phyloP scores from a whole-genome alignment of 176 grass and related monocot species.

The Eleusine coracana region DNA sequence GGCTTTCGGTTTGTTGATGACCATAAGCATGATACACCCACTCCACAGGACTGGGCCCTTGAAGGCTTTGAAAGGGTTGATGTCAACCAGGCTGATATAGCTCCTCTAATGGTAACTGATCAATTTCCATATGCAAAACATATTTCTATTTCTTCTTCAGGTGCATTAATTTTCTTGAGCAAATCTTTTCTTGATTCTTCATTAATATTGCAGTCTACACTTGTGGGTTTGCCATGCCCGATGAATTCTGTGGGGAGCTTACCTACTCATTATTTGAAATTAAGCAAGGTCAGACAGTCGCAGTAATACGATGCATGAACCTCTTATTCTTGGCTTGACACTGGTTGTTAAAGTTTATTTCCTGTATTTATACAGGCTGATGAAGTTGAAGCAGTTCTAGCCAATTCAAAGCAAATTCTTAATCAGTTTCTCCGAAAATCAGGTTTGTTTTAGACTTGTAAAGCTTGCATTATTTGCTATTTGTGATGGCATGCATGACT shows the following conservation, averaged over 20 bases:
- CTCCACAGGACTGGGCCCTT: constrained; percentile 82
- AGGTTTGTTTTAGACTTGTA: constrained; percentile 55
- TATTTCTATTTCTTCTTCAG: constrained; percentile 37
- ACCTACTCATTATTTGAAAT: constrained; percentile 79
- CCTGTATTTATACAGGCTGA: constrained; percentile 66
- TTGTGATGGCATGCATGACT: neutral
- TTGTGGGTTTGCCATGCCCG: constrained; percentile 90
- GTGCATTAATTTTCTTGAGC: constrained; percentile 34
- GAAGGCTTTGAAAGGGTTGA: constrained; percentile 88
- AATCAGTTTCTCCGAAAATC: constrained; percentile 93
- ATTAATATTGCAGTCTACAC: constrained; percentile 72
- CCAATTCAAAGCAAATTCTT: constrained; percentile 97
- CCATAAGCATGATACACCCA: constrained; percentile 82
- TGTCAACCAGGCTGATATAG: constrained; percentile 97
- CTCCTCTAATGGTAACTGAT: constrained; percentile 80
- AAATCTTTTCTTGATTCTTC: constrained; percentile 31
- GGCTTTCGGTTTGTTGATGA: constrained; percentile 94
- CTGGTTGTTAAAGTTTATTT: constrained; percentile 25
- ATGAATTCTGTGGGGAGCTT: constrained; percentile 90
- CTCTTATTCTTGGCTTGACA: constrained; percentile 16
- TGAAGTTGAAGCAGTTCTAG: constrained; percentile 91
- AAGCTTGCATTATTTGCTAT: constrained; percentile 21
- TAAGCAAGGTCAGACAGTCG: constrained; percentile 69
- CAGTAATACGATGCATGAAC: constrained; percentile 17
- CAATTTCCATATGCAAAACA: constrained; percentile 37